Percentiles rank a stretch among this genome's conserved stretches.
Evolutionary conservation across 371 early-diverging fungal species (phyloP).

Genomic region (Mortierella sp.): DNA sequence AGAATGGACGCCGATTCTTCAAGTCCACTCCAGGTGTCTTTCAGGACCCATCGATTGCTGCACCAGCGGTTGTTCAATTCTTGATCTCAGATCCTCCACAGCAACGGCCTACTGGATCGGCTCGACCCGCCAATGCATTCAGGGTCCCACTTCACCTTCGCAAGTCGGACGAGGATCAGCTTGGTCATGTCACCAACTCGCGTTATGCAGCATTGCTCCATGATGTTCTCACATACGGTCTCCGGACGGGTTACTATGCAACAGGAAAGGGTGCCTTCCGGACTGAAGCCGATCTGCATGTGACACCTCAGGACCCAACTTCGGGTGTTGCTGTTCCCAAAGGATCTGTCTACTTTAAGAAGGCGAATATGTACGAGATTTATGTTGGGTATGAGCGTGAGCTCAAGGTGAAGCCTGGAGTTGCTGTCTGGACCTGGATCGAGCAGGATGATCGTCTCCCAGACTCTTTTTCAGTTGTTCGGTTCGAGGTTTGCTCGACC

Average conservation of each 20-base stretch:
- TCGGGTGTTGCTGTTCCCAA: slow-evolving; percentile 23
- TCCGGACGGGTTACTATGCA: slow-evolving; percentile 38
- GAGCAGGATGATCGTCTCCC: slow-evolving; percentile 13
- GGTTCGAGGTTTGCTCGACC: slow-evolving; percentile 30
- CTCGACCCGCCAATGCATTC: slow-evolving; percentile 34
- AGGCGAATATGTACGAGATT: slow-evolving; percentile 24
- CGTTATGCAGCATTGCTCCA: slow-evolving; percentile 35
- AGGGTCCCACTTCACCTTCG: slow-evolving; percentile 36
- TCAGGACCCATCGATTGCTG: slow-evolving; percentile 13
- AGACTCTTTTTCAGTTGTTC: slow-evolving; percentile 14
- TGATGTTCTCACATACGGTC: slow-evolving; percentile 41
- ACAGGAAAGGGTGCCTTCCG: slow-evolving; percentile 26
- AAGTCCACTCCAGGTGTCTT: slow-evolving; percentile 39
- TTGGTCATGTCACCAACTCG: slow-evolving; percentile 49
- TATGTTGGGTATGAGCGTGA: slow-evolving; percentile 46
- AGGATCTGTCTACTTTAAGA: slow-evolving; percentile 31
- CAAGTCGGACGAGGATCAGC: slow-evolving; percentile 45
- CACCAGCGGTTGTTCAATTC: slow-evolving; percentile 19
- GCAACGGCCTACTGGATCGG: slow-evolving; percentile 8
- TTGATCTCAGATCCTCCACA: slow-evolving; percentile 14
- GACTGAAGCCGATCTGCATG: slow-evolving; percentile 23
- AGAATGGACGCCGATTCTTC: slow-evolving; percentile 39
- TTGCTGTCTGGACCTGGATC: slow-evolving; percentile 36
- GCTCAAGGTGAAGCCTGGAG: slow-evolving; percentile 38
- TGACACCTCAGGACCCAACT: slow-evolving; percentile 4